Percentiles rank a stretch among this genome's conserved stretches.
Evolutionary conservation across 129 eudicot genomes (phyloP).

Genomic region (Centella asiatica): DNA sequence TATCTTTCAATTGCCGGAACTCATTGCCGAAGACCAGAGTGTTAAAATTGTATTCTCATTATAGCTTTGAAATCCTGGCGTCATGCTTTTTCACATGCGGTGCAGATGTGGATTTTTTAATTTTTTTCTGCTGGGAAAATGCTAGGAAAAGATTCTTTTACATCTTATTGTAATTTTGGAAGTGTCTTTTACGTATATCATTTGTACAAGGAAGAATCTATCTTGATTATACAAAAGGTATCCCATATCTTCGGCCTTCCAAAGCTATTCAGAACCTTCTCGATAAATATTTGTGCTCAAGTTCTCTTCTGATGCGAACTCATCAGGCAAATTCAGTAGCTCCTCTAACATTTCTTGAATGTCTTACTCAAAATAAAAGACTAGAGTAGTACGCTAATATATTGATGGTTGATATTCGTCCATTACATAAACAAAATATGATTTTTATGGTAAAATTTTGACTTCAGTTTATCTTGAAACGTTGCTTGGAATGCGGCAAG

Average conservation of each 20-base stretch:
- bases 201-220: not conserved
- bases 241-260: not conserved
- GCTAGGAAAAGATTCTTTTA: conserved; percentile 12
- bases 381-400: too few species aligned
- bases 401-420: too few species aligned
- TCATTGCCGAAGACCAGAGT: conserved; percentile 16
- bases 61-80: conserved; percentile 6
- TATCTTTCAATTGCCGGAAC: conserved; percentile 11
- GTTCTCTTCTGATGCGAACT: too few species aligned
- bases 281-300: not conserved
- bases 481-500: too few species aligned
- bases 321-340: too few species aligned
- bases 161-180: conserved; percentile 1
- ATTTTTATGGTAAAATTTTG: too few species aligned
- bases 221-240: conserved; percentile 9
- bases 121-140: conserved; percentile 4
- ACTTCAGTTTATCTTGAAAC: too few species aligned
- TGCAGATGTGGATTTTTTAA: conserved; percentile 15
- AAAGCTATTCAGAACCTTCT: not conserved
- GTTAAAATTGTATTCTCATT: conserved; percentile 13
- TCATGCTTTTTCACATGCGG: conserved; percentile 14
- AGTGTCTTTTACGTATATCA: not conserved
- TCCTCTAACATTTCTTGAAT: too few species aligned
- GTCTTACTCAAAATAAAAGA: too few species aligned
- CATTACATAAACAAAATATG: too few species aligned